phyloP scores from a whole-genome alignment of 148 eudicot genomes.

The Nyssa sinensis region DNA sequence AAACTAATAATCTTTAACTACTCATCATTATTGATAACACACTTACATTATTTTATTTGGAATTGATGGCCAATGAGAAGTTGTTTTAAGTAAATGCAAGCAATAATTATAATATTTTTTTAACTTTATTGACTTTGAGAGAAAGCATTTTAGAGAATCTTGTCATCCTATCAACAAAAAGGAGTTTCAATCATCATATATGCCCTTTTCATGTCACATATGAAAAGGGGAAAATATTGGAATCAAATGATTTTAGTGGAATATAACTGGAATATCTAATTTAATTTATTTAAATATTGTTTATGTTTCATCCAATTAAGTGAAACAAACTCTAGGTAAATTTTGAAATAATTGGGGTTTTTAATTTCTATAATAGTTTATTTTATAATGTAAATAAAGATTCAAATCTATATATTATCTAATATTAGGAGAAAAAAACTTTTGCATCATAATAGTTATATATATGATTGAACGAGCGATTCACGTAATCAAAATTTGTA shows the following conservation, averaged over 20 bases:
- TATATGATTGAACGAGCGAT: too few relatives aligned
- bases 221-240: background rate
- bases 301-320: too few relatives aligned
- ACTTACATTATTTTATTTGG: background rate
- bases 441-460: too few relatives aligned
- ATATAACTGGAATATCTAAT: background rate
- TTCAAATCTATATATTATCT: too few relatives aligned
- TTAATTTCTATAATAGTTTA: too few relatives aligned
- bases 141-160: conserved; percentile 1
- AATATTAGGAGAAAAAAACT: too few relatives aligned
- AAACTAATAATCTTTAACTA: background rate
- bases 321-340: too few relatives aligned
- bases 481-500: too few relatives aligned
- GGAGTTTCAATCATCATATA: background rate
- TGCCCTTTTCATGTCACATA: background rate
- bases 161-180: background rate
- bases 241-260: background rate
- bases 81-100: background rate
- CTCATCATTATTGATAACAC: background rate
- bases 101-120: background rate
- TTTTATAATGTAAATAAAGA: too few relatives aligned
- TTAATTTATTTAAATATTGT: too few relatives aligned
- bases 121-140: conserved; percentile 9
- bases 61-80: background rate
- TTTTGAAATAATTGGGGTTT: too few relatives aligned